phyloP scores from a whole-genome alignment of 192 early-diverging fungal species.

The Backusella mclennaniae region DNA sequence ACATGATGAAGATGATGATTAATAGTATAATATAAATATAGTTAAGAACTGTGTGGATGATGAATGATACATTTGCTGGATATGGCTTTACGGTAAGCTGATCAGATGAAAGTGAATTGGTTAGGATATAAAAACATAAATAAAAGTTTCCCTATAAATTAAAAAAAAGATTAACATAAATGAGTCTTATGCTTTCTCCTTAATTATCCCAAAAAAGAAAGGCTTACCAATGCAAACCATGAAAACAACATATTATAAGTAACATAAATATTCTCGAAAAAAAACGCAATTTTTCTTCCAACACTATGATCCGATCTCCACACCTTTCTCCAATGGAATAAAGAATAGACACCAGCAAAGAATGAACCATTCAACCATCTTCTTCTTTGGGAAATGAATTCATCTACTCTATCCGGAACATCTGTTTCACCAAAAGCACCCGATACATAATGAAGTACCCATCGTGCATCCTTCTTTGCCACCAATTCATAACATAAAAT shows the following conservation, averaged over 20 bases:
- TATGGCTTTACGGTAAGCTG: slow-evolving; percentile 21
- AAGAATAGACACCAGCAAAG: slow-evolving; percentile 71
- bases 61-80: slow-evolving; percentile 34
- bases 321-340: slow-evolving; percentile 59
- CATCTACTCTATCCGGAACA: slow-evolving; percentile 66
- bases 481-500: slow-evolving; percentile 86
- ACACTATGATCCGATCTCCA: slow-evolving; percentile 50
- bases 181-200: slow-evolving; percentile 42
- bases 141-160: slow-evolving; percentile 64
- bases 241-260: slow-evolving; percentile 67
- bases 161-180: slow-evolving; percentile 22
- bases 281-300: slow-evolving; percentile 54
- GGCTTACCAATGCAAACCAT: slow-evolving; percentile 74
- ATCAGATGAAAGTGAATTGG: slow-evolving; percentile 33
- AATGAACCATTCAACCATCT: slow-evolving; percentile 84
- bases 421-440: slow-evolving; percentile 78
- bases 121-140: slow-evolving; percentile 51
- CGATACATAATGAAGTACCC: slow-evolving; percentile 74
- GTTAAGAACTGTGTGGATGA: slow-evolving; percentile 44
- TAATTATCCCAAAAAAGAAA: slow-evolving; percentile 7
- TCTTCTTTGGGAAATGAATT: slow-evolving; percentile 77
- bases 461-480: slow-evolving; percentile 63
- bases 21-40: slow-evolving; percentile 59
- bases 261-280: slow-evolving; percentile 69
- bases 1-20: slow-evolving; percentile 80